These are phyloP conservation scores for Sporothrix luriei DNA, from an alignment of 2,329 filamentous ascomycete genomes.

Conservation along the genomic window DNA sequence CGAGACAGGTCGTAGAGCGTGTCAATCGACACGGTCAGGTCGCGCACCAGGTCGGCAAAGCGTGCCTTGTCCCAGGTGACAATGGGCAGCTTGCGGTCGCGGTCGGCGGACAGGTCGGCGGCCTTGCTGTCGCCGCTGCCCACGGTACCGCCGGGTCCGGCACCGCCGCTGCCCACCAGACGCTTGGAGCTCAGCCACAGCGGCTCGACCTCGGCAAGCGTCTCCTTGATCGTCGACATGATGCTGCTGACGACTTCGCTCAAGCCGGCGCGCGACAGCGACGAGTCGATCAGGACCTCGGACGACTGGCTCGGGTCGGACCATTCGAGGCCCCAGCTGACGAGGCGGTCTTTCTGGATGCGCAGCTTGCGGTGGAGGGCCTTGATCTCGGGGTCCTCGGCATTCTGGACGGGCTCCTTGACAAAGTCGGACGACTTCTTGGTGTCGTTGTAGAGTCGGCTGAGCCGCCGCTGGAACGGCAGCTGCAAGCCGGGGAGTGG, in stretches of 20 bases:
- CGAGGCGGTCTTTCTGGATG: conserved; percentile 77
- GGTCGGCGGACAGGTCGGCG: conserved; percentile 23
- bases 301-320: conserved; percentile 65
- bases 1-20: conserved; percentile 76
- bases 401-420: conserved; percentile 63
- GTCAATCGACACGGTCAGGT: conserved; percentile 76
- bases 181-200: conserved; percentile 66
- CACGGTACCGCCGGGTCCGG: neutral
- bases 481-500: conserved; percentile 56
- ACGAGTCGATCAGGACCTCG: conserved; percentile 68
- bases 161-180: conserved; percentile 38
- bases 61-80: conserved; percentile 70
- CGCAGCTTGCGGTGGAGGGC: conserved; percentile 73
- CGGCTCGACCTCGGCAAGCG: conserved; percentile 73
- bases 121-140: conserved; percentile 21
- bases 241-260: conserved; percentile 78
- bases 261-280: conserved; percentile 70
- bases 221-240: conserved; percentile 78
- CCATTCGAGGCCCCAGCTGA: conserved; percentile 81
- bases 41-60: conserved; percentile 73
- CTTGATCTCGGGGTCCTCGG: conserved; percentile 69
- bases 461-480: conserved; percentile 65
- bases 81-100: conserved; percentile 52
- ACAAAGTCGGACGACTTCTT: conserved; percentile 77
- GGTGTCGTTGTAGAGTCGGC: conserved; percentile 77